Conservation (phyloP, 2,329 filamentous ascomycete genomes). For the Botrytis galanthina region DNA sequence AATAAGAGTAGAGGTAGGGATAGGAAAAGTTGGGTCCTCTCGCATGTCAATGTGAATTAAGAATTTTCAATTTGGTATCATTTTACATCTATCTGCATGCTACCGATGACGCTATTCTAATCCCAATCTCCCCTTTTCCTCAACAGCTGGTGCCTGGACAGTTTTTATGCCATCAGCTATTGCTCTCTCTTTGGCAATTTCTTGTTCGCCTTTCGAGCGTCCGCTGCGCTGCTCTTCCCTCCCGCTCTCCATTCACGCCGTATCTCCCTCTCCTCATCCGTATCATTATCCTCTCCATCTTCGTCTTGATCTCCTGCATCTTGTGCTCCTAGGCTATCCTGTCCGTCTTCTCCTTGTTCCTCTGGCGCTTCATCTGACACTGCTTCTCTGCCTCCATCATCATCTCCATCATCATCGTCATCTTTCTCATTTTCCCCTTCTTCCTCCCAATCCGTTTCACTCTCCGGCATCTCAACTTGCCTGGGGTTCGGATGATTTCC, state of each 20-base stretch:
- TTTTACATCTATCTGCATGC: background rate
- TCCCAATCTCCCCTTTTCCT: background rate
- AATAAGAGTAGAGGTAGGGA: no score
- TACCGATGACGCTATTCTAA: background rate
- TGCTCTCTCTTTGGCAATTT: background rate
- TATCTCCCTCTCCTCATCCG: background rate
- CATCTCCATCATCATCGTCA: no score
- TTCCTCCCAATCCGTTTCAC: background rate
- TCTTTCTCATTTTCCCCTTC: background rate
- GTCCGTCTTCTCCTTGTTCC: background rate
- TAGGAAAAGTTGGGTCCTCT: no score
- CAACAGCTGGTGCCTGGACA: background rate
- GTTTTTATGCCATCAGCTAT: background rate
- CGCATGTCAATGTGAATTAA: no score
- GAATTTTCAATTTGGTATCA: background rate
- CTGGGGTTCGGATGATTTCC: background rate
- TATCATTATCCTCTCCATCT: background rate
- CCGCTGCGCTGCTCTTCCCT: background rate
- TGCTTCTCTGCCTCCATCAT: background rate
- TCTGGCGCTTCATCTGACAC: background rate
- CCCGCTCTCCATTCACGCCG: background rate
- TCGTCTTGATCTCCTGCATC: background rate
- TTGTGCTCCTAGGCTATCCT: background rate
- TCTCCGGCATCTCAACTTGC: background rate
- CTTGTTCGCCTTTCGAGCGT: background rate